These are phyloP conservation scores for Fusarium coffeatum DNA, from an alignment of 2,329 filamentous ascomycete species.

Conservation along the genomic window DNA sequence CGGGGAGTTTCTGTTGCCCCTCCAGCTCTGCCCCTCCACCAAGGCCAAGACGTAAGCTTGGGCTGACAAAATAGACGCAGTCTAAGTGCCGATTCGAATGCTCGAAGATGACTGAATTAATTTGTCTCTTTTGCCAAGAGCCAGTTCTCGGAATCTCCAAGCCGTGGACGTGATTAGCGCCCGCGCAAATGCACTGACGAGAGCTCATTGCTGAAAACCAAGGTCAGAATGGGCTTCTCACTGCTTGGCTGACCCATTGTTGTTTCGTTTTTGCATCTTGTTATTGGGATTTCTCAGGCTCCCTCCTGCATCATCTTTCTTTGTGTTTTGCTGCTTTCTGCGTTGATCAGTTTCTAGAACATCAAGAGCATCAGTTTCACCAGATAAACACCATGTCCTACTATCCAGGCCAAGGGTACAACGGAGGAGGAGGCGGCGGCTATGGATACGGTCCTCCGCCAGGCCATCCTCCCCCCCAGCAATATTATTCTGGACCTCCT, in stretches of 20 bases:
- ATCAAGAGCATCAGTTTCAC: constrained; percentile 6
- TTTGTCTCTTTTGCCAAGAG: not conserved
- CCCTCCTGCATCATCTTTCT: constrained; percentile 22
- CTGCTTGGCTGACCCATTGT: constrained; percentile 18
- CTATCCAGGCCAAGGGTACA: constrained; percentile 56
- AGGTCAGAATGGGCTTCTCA: constrained; percentile 9
- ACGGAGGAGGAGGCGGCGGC: constrained; percentile 49
- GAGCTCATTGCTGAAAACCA: constrained; percentile 12
- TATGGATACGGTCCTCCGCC: constrained; percentile 46
- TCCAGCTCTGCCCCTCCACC: constrained; percentile 21
- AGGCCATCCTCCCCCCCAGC: constrained; percentile 31
- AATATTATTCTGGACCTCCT: constrained; percentile 22
- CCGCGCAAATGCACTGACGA: constrained; percentile 13
- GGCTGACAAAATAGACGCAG: not conserved
- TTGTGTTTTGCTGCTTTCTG: not conserved
- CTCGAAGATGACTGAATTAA: not conserved
- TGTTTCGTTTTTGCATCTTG: constrained; percentile 20
- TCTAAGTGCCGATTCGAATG: too few species aligned
- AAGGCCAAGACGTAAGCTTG: not conserved
- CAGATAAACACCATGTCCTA: constrained; percentile 51
- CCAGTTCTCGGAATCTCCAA: not conserved
- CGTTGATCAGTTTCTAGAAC: constrained; percentile 5
- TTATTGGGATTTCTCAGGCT: constrained; percentile 16
- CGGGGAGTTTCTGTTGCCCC: constrained; percentile 5
- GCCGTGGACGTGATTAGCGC: constrained; percentile 26